These are phyloP conservation scores for Lanmaoa pseudosensibilis DNA, from an alignment of 768 basidiomycete genomes.

Conservation along the genomic window DNA sequence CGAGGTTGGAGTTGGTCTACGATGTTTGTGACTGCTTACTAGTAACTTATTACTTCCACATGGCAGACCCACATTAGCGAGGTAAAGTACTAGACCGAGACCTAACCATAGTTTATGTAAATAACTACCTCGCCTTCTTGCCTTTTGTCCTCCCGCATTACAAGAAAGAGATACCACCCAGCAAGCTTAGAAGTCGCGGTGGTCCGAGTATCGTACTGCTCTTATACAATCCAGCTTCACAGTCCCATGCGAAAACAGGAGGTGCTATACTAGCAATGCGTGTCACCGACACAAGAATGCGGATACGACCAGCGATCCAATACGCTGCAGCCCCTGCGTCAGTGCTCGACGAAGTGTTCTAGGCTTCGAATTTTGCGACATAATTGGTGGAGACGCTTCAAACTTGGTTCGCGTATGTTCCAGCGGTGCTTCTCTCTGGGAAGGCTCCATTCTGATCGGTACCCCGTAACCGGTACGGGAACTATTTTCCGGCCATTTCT, in stretches of 20 bases:
- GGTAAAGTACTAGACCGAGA: constrained; percentile 5
- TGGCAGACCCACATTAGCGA: constrained; percentile 16
- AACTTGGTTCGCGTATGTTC: constrained; percentile 23
- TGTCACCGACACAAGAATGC: constrained; percentile 33
- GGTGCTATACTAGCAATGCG: constrained; percentile 4
- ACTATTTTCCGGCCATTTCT: constrained; percentile 30
- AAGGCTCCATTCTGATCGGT: constrained; percentile 25
- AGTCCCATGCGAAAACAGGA: constrained; percentile 24
- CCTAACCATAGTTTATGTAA: constrained; percentile 31
- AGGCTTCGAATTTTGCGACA: constrained; percentile 25
- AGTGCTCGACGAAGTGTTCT: constrained; percentile 26
- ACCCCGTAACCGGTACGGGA: constrained; percentile 25
- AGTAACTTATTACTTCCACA: constrained; percentile 26
- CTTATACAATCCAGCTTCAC: constrained; percentile 24
- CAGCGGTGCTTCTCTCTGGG: constrained; percentile 21
- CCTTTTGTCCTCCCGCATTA: constrained; percentile 14
- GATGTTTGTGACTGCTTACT: constrained; percentile 37
- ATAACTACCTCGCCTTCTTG: constrained; percentile 22
- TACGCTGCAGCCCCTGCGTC: constrained; percentile 25
- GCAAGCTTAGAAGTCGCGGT: constrained; percentile 4
- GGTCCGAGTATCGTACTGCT: constrained; percentile 23
- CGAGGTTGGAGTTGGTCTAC: constrained; percentile 20
- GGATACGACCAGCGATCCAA: constrained; percentile 31
- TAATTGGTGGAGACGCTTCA: constrained; percentile 19
- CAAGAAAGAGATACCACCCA: constrained; percentile 6